Evolutionary conservation across 106 monocot species (phyloP), one percentile per base, ranked within the genome.

Genomic region (Platanthera zijinensis): DNA sequence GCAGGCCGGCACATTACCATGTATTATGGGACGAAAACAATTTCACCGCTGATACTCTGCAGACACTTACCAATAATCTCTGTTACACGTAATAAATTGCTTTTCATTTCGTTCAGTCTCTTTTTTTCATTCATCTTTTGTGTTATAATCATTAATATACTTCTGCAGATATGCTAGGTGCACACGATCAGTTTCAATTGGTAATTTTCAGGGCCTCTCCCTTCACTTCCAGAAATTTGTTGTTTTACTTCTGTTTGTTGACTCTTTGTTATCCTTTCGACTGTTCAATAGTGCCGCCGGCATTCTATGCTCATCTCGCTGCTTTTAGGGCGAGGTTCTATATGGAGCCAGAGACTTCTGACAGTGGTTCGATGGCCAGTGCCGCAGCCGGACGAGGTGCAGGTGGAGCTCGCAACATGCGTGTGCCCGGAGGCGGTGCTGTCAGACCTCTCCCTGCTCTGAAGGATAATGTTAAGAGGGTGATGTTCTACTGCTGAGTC

Each of bases 311-410:
- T 10, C 93, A 90, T 78, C 79, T 90, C 49, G 93, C 93, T 57
- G 93, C 93, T 3, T 93, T 88, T 79, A 82, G 93, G 2, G 93
- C 93, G 0, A 88, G 93, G 7, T 93, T 93, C 79, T 93, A 93
- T 53, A 88, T 88, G 88, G 88, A 93, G 30, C 88, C 86, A 1
- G 86, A 81, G 19, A 48, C 80, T 6, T 88, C 91, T 14, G 91
- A 91, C 39, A 75, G 77, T 22, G 85, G 75, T 2, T 85, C 85
- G 1, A 48, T 51, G 47, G 74, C 76, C 0, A 78, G 82, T 70
- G 78, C 75, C 2, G 66, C 81, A 6, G 80, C 80, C 28, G 84
- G 84, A 4, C 77, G 80, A 68, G 81, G 77, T 64, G 21, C 22
- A 10, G 50, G 72, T 45, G 74, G 54, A 11, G 73, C 57, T 10